Percentiles rank a stretch among this genome's conserved stretches.
Evolutionary conservation across 139 green algal species (phyloP).

Genomic region (Diplosphaera chodatii): DNA sequence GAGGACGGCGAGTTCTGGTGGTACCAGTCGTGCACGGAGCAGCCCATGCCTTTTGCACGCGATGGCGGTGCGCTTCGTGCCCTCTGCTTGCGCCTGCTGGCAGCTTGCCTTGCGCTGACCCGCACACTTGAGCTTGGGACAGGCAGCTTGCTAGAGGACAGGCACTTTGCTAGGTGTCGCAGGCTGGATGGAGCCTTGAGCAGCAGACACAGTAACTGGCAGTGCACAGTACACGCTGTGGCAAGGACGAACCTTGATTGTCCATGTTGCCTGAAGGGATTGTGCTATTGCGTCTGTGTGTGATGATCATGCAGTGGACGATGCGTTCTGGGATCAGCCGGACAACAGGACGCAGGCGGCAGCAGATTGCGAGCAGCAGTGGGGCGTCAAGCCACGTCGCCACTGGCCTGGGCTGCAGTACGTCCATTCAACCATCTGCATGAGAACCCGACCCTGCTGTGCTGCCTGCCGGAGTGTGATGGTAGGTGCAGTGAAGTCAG

Average conservation of each 20-base stretch:
- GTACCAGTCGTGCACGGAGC: constrained; percentile 40
- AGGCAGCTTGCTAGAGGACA: too few species aligned
- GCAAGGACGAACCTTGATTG: not conserved
- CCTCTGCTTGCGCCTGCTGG: too few species aligned
- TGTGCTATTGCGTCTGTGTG: not conserved
- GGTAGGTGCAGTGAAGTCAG: too few species aligned
- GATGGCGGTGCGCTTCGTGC: constrained; percentile 20
- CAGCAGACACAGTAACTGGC: too few species aligned
- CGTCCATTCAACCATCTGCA: not conserved
- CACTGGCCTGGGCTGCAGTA: constrained; percentile 31
- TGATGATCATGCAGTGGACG: constrained; percentile 9
- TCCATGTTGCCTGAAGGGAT: not conserved
- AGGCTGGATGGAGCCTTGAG: too few species aligned
- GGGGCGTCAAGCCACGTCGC: constrained; percentile 52
- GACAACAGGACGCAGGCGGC: constrained; percentile 17
- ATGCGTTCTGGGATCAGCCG: constrained; percentile 43
- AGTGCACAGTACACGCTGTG: too few species aligned
- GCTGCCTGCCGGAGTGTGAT: too few species aligned
- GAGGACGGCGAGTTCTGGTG: constrained; percentile 66
- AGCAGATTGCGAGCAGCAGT: constrained; percentile 47
- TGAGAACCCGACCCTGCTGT: too few species aligned
- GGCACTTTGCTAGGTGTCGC: too few species aligned
- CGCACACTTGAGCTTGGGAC: too few species aligned
- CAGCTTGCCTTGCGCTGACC: too few species aligned
- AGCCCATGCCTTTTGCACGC: constrained; percentile 32